Evolutionary conservation across 805 yeast genomes (phyloP), one percentile per base, ranked within the genome.

Genomic region (Cyberlindnera xylosilytica): DNA sequence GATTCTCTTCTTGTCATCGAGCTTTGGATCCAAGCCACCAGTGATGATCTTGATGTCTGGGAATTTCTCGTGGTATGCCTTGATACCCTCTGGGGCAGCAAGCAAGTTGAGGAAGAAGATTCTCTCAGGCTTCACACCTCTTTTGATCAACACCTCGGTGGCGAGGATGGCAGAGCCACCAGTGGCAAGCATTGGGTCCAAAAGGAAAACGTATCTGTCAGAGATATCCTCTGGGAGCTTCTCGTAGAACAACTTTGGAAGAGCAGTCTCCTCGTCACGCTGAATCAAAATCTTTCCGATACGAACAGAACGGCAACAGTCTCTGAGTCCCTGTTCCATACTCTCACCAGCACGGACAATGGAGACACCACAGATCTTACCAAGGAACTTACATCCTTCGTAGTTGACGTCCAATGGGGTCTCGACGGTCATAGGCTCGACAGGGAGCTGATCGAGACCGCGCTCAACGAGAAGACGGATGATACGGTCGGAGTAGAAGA

Each of bases 101-200:
- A 93, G 79, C 58, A 93, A 76, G 66, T 93, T 93, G 65, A 93
- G 73, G 62, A 93, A 93, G 62, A 88, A 74, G 53, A 93, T 93
- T 60, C 95, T 79, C 49, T 89, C 90, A 53, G 81, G 83, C 44
- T 80, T 80, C 36, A 91, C 98, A 39, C 99, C 98, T 58, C 93
- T 78, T 42, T 80, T 72, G 45, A 86, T 72, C 57, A 93, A 70
- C 15, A 93, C 97, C 47, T 93, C 96, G 15, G 90, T 87, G 13
- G 98, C 99, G 93, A 90, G 86, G 65, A 88, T 79, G 16, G 98
- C 99, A 47, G 96, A 86, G 38, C 99, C 99, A 53, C 99, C 99
- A 16, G 99, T 93, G 26, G 99, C 99, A 61, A 93, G 76, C 95
- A 93, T 86, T 44, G 99, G 99, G 60, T 93, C 99, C 52, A 93